These are phyloP conservation scores for Globisporangium solare DNA, from an alignment of 352 stramenopile genomes.

Conservation along the genomic window DNA sequence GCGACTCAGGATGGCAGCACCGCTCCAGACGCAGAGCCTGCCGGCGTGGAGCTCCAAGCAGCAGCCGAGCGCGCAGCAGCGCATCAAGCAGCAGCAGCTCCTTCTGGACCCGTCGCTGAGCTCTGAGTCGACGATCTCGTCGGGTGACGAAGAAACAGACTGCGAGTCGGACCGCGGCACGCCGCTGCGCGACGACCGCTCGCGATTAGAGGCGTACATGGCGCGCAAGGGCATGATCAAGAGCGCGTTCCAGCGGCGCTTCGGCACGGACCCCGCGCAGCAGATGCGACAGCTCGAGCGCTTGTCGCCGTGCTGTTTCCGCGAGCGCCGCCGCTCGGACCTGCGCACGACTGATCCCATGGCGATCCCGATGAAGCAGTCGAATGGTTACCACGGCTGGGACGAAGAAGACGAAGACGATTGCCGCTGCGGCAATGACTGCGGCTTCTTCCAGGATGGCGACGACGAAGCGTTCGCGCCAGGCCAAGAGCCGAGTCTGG, in stretches of 20 bases:
- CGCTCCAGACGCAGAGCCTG: slow-evolving; percentile 36
- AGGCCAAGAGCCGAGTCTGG: slow-evolving; percentile 7
- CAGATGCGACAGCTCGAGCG: neutral
- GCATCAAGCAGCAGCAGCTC: slow-evolving; percentile 5
- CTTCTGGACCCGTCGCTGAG: slow-evolving; percentile 14
- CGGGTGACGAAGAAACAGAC: slow-evolving; percentile 57
- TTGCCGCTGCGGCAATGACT: slow-evolving; percentile 43
- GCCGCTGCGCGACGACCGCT: slow-evolving; percentile 38
- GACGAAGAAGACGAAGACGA: slow-evolving; percentile 27
- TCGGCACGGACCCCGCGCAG: neutral
- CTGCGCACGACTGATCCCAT: slow-evolving; percentile 23
- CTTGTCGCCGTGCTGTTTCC: slow-evolving; percentile 7
- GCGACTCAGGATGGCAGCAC: slow-evolving; percentile 11
- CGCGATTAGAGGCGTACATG: slow-evolving; percentile 46
- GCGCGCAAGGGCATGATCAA: slow-evolving; percentile 20
- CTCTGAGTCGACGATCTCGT: slow-evolving; percentile 34
- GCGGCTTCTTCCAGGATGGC: slow-evolving; percentile 25
- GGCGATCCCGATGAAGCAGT: slow-evolving; percentile 24
- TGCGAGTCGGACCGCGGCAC: slow-evolving; percentile 57
- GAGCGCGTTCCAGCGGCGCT: slow-evolving; percentile 20
- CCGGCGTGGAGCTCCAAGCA: slow-evolving; percentile 15
- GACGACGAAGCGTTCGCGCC: slow-evolving; percentile 2
- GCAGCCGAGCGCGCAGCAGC: neutral
- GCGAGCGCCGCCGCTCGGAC: neutral
- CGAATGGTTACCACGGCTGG: slow-evolving; percentile 14